Conservation (phyloP, 345 rosid species). For the Adansonia digitata region DNA sequence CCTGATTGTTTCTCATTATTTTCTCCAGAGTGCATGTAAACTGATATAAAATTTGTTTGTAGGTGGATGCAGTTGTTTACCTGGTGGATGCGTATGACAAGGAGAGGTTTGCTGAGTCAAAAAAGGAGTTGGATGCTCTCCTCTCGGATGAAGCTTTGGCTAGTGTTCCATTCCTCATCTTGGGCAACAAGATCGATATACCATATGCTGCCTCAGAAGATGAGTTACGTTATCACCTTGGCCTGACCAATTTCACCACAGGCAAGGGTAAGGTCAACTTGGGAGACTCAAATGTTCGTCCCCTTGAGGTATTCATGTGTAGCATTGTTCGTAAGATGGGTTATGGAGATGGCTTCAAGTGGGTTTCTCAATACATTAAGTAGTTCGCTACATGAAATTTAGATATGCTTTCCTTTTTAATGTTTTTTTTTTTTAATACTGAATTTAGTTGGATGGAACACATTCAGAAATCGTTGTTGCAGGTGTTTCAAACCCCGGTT, state of each 20-base stretch:
- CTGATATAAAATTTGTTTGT: constrained; percentile 4
- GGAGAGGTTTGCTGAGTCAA: constrained; percentile 58
- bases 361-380: constrained; percentile 72
- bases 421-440: constrained; percentile 19
- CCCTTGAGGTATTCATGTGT: constrained; percentile 71
- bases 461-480: neutral
- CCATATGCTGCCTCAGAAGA: constrained; percentile 71
- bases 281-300: constrained; percentile 47
- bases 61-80: constrained; percentile 75
- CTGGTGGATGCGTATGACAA: constrained; percentile 65
- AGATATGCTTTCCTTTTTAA: constrained; percentile 1
- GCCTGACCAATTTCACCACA: constrained; percentile 62
- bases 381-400: constrained; percentile 16
- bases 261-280: constrained; percentile 58
- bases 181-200: constrained; percentile 68
- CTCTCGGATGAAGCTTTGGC: constrained; percentile 54
- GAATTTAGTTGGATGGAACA: constrained; percentile 15
- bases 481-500: neutral
- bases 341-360: constrained; percentile 72
- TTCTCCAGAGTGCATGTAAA: neutral
- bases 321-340: constrained; percentile 78
- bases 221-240: constrained; percentile 55
- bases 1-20: neutral
- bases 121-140: constrained; percentile 59
- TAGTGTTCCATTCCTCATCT: constrained; percentile 54